Base-by-base conservation (phyloP, 768 basidiomycete species). In the Leccinellum rugosiceps region DNA sequence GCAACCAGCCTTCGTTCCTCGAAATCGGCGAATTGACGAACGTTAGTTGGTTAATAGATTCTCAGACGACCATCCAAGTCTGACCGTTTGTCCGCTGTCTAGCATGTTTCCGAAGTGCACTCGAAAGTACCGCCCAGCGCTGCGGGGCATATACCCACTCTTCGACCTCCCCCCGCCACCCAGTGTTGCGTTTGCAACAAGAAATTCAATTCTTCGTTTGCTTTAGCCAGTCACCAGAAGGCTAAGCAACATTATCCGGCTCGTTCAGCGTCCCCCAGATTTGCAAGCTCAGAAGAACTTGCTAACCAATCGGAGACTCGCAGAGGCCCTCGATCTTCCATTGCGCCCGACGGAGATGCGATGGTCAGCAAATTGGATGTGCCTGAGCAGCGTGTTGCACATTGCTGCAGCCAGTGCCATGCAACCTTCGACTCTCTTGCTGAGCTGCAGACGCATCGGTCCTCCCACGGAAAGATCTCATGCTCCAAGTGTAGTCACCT, bases 151-250 rank as follows among this genome's bases (percentile, higher is more conserved):
- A 35, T 52, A 23, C 52, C 58, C 11, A 19, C 41, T 48, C 51
- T 28, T 23, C 60, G 47, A 7, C 52, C 49, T 23, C 41, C 38
- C 45, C 34, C 61, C 13, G 1, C 67, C 6, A 65, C 64, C 47
- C 45, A 53, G 52, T 70, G 69, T 58, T 60, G 49, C 45, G 23
- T 67, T 41, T 70, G 69, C 63, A 60, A 66, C 53, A 71, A 68
- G 57, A 63, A 53, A 52, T 71, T 67, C 25, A 45, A 63, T 11
- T 56, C 70, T 23, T 34, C 61, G 4, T 43, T 0, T 17, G 69
- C 48, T 13, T 55, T 70, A 32, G 45, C 53, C 17, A 48, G 46
- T 19, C 69, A 70, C 49, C 69, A 60, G 56, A 62, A 57, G 4
- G 67, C 59, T 30, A 70, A 70, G 38, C 45, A 3, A n/a, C 69